Base-by-base conservation (phyloP, 2,329 filamentous ascomycete genomes). In the Pyrenochaeta sp. region DNA sequence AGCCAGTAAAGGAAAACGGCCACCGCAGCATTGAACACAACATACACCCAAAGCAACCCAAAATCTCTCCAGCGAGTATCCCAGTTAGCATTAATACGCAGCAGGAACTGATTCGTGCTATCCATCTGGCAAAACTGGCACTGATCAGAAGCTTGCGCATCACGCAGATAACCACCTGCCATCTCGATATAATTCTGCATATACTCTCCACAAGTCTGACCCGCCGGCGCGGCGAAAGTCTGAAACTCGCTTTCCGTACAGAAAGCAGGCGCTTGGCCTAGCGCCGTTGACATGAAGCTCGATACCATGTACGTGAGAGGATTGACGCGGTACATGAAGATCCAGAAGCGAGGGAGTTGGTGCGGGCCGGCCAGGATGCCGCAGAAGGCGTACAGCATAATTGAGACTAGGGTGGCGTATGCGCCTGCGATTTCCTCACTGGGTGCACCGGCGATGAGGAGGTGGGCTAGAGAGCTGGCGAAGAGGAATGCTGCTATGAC, bases 281-380 rank as follows among this genome's bases (percentile, higher is more conserved):
- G 72, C 52, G 77, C 73, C 0, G 78, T 72, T 0, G 73, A 62
- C 28, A 79, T 89, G 60, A 91, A 87, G 0, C 87, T 88, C 0
- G 84, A 87, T 7, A 88, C 80, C 9, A 86, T 82, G 74, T 91
- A 91, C 0, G 87, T 90, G 60, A 91, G 88, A 0, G 88, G 89
- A 0, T 85, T 87, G 19, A 87, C 80, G 22, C 86, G 83, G 74
- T 91, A 90, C 90, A 92, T 92, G 79, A 91, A 92, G 64, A 87
- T 88, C 90, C 90, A 93, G 79, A 92, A 92, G 0, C 85, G 81
- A 0, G 90, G 90, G 1, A 92, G 80, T 0, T 82, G 81, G 2
- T 73, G 59, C 0, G 87, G 85, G 0, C 83, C 76, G 55, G 88
- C 85, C 44, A 92, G 79, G 5, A 91, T 89, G 67, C 88, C 82